Conservation (phyloP, 257 asterid genomes). For the Fraxinus pennsylvanica region DNA sequence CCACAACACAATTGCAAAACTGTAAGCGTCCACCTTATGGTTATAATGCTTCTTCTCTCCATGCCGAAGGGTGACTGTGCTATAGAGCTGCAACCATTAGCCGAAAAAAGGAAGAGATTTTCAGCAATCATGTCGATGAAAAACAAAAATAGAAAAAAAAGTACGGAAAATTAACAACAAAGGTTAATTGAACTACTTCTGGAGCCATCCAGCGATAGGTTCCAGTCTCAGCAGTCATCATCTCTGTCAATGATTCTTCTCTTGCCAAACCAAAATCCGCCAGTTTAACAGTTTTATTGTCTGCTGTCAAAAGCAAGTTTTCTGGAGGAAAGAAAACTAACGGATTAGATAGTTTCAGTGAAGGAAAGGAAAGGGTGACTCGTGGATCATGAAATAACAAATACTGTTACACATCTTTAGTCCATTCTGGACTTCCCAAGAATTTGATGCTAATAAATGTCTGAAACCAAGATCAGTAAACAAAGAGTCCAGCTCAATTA, state of each 20-base stretch:
- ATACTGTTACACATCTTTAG: background rate
- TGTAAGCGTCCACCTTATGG: conserved; percentile 95
- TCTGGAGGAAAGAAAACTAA: conserved; percentile 46
- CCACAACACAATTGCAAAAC: conserved; percentile 97
- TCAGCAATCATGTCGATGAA: background rate
- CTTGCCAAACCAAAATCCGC: conserved; percentile 99
- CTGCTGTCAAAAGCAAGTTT: conserved; percentile 87
- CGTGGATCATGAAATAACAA: background rate
- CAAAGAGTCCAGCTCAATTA: background rate
- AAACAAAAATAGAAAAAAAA: background rate
- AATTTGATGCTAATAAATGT: background rate
- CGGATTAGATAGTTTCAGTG: background rate
- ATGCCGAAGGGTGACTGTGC: conserved; percentile 90
- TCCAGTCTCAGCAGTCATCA: conserved; percentile 99
- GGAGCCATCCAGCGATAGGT: conserved; percentile 99
- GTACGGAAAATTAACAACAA: background rate
- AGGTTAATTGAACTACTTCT: conserved; percentile 45
- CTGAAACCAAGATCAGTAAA: background rate
- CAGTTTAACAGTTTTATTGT: conserved; percentile 72
- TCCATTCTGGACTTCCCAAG: background rate
- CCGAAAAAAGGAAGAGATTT: background rate
- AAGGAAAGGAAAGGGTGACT: background rate
- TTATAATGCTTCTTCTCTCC: conserved; percentile 98
- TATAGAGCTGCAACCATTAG: conserved; percentile 66
- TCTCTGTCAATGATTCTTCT: conserved; percentile 96